Evolutionary conservation across 2,329 filamentous ascomycete species (phyloP).

Genomic region (Alternaria arborescens): DNA sequence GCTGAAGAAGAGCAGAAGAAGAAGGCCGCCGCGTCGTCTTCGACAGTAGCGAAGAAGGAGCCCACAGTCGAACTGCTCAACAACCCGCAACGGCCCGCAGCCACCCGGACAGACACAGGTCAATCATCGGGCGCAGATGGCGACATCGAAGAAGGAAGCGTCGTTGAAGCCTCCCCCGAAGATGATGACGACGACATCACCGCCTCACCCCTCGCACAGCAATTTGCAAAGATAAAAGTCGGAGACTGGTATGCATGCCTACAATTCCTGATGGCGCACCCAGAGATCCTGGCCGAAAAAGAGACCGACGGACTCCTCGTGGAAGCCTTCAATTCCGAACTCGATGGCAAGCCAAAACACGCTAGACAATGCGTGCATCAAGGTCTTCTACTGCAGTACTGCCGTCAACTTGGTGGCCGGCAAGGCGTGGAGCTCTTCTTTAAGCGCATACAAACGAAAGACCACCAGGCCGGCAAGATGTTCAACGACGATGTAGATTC

Average conservation of each 20-base stretch:
- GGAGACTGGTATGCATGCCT: constrained; percentile 77
- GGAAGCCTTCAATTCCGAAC: constrained; percentile 87
- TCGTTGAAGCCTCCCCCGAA: constrained; percentile 37
- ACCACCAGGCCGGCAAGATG: constrained; percentile 87
- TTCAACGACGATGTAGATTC: constrained; percentile 93
- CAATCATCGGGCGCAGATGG: constrained; percentile 68
- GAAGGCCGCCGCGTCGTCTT: constrained; percentile 35
- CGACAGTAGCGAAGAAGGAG: constrained; percentile 33
- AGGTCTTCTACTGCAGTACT: constrained; percentile 92
- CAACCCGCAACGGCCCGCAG: constrained; percentile 59
- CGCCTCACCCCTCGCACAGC: constrained; percentile 77
- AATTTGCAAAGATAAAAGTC: constrained; percentile 80
- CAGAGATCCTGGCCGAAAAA: constrained; percentile 78
- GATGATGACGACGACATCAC: constrained; percentile 73
- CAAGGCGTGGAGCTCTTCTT: constrained; percentile 95
- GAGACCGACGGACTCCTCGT: constrained; percentile 92
- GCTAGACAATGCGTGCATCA: constrained; percentile 91
- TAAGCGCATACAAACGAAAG: constrained; percentile 88
- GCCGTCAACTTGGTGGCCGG: constrained; percentile 84
- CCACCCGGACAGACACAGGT: constrained; percentile 52
- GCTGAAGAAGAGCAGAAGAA: constrained; percentile 26
- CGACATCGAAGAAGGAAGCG: constrained; percentile 65
- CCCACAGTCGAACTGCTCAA: constrained; percentile 76
- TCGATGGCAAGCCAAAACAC: constrained; percentile 78
- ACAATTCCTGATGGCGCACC: constrained; percentile 80